phyloP scores from a whole-genome alignment of 768 basidiomycete species.

The Mycena venus region DNA sequence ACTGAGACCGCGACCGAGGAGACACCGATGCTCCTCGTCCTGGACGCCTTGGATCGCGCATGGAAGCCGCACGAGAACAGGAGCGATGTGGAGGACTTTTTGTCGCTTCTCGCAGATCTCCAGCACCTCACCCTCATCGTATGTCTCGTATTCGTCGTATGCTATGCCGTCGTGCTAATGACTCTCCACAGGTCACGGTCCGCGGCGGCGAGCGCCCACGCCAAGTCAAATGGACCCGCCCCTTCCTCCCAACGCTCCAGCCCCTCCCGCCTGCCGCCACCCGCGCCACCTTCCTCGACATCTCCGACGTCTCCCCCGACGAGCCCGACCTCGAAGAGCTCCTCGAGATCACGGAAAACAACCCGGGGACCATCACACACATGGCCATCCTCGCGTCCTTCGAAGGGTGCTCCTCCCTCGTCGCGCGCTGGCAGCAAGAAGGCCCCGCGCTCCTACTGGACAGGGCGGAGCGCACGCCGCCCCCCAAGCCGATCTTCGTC shows the following conservation, averaged over 20 bases:
- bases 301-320: conserved; percentile 25
- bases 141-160: neutral
- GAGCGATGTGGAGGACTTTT: conserved; percentile 28
- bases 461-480: neutral
- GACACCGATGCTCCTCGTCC: conserved; percentile 19
- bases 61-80: conserved; percentile 26
- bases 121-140: conserved; percentile 25
- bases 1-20: neutral
- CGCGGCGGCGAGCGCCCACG: conserved; percentile 28
- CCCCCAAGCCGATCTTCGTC: neutral
- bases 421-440: conserved; percentile 22
- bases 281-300: conserved; percentile 29
- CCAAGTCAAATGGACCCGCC: conserved; percentile 29
- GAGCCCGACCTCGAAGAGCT: conserved; percentile 10
- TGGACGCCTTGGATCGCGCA: conserved; percentile 22
- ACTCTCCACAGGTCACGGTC: conserved; percentile 13
- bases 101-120: conserved; percentile 26
- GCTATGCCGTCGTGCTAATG: neutral
- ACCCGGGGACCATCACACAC: neutral
- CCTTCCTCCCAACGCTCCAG: no score
- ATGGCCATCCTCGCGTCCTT: conserved; percentile 29
- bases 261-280: no score
- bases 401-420: conserved; percentile 28
- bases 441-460: conserved; percentile 20
- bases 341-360: conserved; percentile 19